Conservation (phyloP, 768 basidiomycete species). For the Cantharellus cinnabarinus region DNA sequence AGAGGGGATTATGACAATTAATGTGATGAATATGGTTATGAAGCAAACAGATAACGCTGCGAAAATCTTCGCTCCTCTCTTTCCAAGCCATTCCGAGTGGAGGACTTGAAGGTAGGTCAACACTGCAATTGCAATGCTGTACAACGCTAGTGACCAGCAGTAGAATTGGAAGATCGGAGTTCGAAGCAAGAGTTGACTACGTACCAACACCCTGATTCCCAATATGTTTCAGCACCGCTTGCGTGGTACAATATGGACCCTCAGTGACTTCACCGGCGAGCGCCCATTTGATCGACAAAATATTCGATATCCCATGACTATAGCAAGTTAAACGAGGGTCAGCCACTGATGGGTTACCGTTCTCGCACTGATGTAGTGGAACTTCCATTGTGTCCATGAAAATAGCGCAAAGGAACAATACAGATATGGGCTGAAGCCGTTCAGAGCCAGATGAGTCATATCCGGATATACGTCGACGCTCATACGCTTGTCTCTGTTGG, state of each 20-base stretch:
- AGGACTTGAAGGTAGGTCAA: neutral
- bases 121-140: neutral
- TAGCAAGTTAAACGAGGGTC: neutral
- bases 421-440: neutral
- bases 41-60: neutral
- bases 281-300: neutral
- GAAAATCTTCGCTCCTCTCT: neutral
- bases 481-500: neutral
- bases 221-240: neutral
- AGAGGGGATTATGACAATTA: neutral
- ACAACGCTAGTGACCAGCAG: neutral
- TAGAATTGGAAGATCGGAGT: neutral
- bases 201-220: neutral
- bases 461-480: neutral
- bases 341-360: neutral
- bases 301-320: neutral
- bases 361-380: too few species aligned
- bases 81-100: neutral
- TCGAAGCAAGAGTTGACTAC: neutral
- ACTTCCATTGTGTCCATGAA: neutral
- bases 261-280: neutral
- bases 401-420: neutral
- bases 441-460: too few species aligned
- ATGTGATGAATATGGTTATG: neutral
- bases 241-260: neutral